Percentiles rank a stretch among this genome's conserved stretches.
Evolutionary conservation across 2,329 filamentous ascomycete species (phyloP).

Genomic region (Seiridium unicorne): DNA sequence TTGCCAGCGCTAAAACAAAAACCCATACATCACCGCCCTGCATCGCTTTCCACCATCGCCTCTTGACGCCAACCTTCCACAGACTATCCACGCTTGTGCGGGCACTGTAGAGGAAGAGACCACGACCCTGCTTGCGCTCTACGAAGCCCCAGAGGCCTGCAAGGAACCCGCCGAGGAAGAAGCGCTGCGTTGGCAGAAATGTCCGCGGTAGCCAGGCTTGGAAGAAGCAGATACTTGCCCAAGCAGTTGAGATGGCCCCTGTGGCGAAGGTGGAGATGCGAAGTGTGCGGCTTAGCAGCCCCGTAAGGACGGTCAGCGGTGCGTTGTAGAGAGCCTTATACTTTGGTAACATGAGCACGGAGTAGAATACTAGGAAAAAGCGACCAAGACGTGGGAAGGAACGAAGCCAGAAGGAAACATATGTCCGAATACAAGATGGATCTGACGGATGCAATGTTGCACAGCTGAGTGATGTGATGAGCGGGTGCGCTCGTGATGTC

Average conservation of each 20-base stretch:
- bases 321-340: conserved; percentile 67
- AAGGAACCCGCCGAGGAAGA: conserved; percentile 84
- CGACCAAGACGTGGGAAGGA: conserved; percentile 78
- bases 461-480: conserved; percentile 82
- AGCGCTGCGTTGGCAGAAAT: conserved; percentile 77
- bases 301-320: conserved; percentile 66
- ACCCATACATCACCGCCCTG: conserved; percentile 81
- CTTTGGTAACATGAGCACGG: conserved; percentile 66
- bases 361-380: conserved; percentile 74
- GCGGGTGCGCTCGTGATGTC: conserved; percentile 80
- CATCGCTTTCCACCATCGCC: conserved; percentile 81
- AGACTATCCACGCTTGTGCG: conserved; percentile 77
- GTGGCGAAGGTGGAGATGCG: conserved; percentile 76
- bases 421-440: conserved; percentile 84
- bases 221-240: conserved; percentile 89
- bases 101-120: conserved; percentile 76
- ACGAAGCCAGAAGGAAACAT: conserved; percentile 81
- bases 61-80: conserved; percentile 94
- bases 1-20: conserved; percentile 75
- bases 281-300: conserved; percentile 66
- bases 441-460: conserved; percentile 85
- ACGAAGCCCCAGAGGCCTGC: conserved; percentile 85
- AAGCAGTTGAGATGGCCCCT: conserved; percentile 79
- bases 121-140: conserved; percentile 61
- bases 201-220: conserved; percentile 73